Conservation (phyloP, 1,284 basidiomycete genomes). For the Naganishia sp. region DNA sequence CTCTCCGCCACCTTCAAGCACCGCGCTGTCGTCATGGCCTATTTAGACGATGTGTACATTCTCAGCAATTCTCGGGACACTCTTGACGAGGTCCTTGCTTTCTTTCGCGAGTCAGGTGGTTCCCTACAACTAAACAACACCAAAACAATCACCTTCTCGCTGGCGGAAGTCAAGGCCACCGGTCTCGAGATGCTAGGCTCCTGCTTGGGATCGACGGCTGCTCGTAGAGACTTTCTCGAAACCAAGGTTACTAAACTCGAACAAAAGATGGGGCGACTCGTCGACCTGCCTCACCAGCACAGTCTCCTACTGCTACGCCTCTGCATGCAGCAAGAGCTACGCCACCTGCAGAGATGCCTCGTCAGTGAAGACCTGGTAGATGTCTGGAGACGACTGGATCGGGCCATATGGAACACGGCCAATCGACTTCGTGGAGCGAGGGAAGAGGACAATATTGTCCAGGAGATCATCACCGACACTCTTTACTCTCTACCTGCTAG, state of each 20-base stretch:
- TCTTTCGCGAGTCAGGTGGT: too few species aligned
- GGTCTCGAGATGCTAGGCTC: too few species aligned
- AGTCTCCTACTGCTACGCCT: slow-evolving; percentile 35
- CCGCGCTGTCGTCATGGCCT: slow-evolving; percentile 32
- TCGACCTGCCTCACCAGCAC: slow-evolving; percentile 35
- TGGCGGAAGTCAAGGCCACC: too few species aligned
- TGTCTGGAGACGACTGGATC: slow-evolving; percentile 30
- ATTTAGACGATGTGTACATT: slow-evolving; percentile 39
- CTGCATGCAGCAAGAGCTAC: slow-evolving; percentile 42
- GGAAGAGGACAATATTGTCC: too few species aligned
- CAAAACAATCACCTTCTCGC: too few species aligned
- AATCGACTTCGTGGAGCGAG: not conserved
- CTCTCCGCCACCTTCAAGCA: slow-evolving; percentile 32
- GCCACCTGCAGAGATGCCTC: slow-evolving; percentile 36
- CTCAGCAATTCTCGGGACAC: slow-evolving; percentile 20
- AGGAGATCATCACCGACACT: too few species aligned
- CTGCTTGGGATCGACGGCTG: too few species aligned
- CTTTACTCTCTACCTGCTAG: too few species aligned
- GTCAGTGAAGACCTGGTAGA: slow-evolving; percentile 23
- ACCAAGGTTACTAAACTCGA: too few species aligned
- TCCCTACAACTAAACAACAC: too few species aligned
- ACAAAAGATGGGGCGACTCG: slow-evolving; percentile 8
- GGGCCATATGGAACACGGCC: not conserved
- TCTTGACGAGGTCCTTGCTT: slow-evolving; percentile 8
- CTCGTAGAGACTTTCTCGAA: too few species aligned